phyloP scores from a whole-genome alignment of 805 yeast species.

The Saturnispora quitensis region DNA sequence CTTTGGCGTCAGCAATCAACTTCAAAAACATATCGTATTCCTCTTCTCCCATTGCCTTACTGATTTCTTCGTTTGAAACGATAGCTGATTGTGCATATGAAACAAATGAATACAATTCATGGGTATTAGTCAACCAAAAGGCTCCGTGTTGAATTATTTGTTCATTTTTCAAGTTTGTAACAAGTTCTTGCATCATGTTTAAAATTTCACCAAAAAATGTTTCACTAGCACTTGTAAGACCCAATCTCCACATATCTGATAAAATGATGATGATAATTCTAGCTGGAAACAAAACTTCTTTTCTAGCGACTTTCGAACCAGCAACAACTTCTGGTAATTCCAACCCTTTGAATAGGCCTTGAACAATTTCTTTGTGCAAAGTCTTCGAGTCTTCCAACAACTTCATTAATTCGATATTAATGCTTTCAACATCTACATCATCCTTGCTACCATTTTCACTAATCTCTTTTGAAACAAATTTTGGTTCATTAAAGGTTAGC shows the following conservation, averaged over 20 bases:
- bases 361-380: slow-evolving; percentile 75
- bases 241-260: slow-evolving; percentile 97
- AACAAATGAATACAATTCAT: slow-evolving; percentile 90
- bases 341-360: slow-evolving; percentile 75
- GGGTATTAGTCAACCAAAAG: slow-evolving; percentile 95
- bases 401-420: slow-evolving; percentile 66
- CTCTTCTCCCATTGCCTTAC: slow-evolving; percentile 77
- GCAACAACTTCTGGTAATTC: slow-evolving; percentile 81
- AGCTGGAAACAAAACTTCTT: slow-evolving; percentile 93
- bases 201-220: slow-evolving; percentile 82
- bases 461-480: slow-evolving; percentile 1
- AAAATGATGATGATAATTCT: slow-evolving; percentile 85
- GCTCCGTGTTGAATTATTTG: slow-evolving; percentile 89
- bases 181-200: slow-evolving; percentile 77
- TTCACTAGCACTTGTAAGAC: slow-evolving; percentile 87
- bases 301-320: slow-evolving; percentile 71
- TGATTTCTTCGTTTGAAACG: slow-evolving; percentile 67
- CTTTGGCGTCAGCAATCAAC: slow-evolving; percentile 83
- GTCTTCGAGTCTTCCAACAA: slow-evolving; percentile 61
- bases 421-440: slow-evolving; percentile 48
- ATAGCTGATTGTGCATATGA: slow-evolving; percentile 91
- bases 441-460: slow-evolving; percentile 15
- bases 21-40: slow-evolving; percentile 87
- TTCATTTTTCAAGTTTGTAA: slow-evolving; percentile 71
- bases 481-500: slow-evolving; percentile 11